Conservation (phyloP, 805 yeast genomes). For the Yamadazyma ubonensis region DNA sequence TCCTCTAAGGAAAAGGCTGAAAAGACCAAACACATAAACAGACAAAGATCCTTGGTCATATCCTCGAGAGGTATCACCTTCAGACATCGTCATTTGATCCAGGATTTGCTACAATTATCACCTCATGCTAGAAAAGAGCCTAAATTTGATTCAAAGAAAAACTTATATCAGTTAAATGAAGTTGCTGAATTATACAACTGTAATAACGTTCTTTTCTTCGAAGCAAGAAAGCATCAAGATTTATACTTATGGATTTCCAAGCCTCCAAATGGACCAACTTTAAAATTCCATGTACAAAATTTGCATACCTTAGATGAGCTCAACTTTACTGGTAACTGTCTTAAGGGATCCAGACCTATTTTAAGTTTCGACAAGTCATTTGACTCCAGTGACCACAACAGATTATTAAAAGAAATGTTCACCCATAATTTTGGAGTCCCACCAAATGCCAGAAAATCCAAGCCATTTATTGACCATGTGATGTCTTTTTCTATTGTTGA, state of each 20-base stretch:
- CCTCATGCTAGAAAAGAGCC: slow-evolving; percentile 98
- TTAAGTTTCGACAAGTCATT: slow-evolving; percentile 84
- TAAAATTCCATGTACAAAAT: slow-evolving; percentile 91
- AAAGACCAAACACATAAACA: slow-evolving; percentile 63
- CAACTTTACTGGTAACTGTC: slow-evolving; percentile 93
- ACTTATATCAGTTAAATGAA: slow-evolving; percentile 85
- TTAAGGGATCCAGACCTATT: slow-evolving; percentile 92
- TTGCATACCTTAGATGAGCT: slow-evolving; percentile 94
- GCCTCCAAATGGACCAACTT: slow-evolving; percentile 97
- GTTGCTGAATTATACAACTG: slow-evolving; percentile 96
- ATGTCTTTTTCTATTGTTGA: slow-evolving; percentile 91
- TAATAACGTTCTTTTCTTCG: slow-evolving; percentile 90
- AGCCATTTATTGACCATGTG: slow-evolving; percentile 95
- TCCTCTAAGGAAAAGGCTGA: slow-evolving; percentile 48
- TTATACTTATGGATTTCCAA: slow-evolving; percentile 92
- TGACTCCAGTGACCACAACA: slow-evolving; percentile 60
- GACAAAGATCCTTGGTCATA: slow-evolving; percentile 83
- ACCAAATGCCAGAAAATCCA: slow-evolving; percentile 84
- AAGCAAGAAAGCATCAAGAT: slow-evolving; percentile 94
- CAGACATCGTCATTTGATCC: slow-evolving; percentile 92
- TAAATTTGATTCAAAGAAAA: slow-evolving; percentile 89
- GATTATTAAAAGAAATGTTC: slow-evolving; percentile 68
- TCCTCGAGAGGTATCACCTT: slow-evolving; percentile 94
- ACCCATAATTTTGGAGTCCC: slow-evolving; percentile 81
- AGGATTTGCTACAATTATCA: slow-evolving; percentile 71